Evolutionary conservation across 306 rosid genomes (phyloP), one percentile per base, ranked within the genome.

Genomic region (Lathyrus tuberosus): DNA sequence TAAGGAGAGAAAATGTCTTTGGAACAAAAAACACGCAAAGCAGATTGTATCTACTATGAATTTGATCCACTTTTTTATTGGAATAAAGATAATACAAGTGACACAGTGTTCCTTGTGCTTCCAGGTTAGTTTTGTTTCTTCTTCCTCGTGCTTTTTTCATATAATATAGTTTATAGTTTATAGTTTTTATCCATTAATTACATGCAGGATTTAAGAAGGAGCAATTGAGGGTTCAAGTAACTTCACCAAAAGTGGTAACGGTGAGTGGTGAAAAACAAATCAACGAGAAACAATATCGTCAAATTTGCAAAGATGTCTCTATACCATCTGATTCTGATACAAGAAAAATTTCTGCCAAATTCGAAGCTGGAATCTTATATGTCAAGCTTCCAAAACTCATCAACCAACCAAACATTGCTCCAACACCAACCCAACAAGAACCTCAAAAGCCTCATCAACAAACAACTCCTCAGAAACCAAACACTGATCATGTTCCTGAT

Each of bases 171-270:
- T 35, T 35, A 35, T 35, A 35, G 37, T 6, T 33, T 33, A 33
- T 33, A 33, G 8, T 33, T 5, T 33, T 33, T 1, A 6, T 33
- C 2, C 40, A 35, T 35, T 35, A 7, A 7, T 8, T 35, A 15
- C 78, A 30, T 30, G 20, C 40, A 92, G 93, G 87, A 41, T 92
- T 85, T 53, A 75, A 17, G 18, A 88, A 33, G 62, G 88, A 92
- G 18, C 71, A 78, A 43, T 5, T 92, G 38, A 79, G 5, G 67
- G 81, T 90, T 58, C 88, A 86, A 33, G 17, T 85, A 48, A 74
- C 89, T 5, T 60, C 86, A 10, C 0, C 26, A 10, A 49, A 66
- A 10, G 3, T 40, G 3, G 17, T 90, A 48, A 85, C 57, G 73
- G 7, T 92, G 10, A 33, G 18, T 1, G 96, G 96, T 3, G 91